Evolutionary conservation across 441 rosid species (phyloP).

Genomic region (Corymbia citriodora): DNA sequence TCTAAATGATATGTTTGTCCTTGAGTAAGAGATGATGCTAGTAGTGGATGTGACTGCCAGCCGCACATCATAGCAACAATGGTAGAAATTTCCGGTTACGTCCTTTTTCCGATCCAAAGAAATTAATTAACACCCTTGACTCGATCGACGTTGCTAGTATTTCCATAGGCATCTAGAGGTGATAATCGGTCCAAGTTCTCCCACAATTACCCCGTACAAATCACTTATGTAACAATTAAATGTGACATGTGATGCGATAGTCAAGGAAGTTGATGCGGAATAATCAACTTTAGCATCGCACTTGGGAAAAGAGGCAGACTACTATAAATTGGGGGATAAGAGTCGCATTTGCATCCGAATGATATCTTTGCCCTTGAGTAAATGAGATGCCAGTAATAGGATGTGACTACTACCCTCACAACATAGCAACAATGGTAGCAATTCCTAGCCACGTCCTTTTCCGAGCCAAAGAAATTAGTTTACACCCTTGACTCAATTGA

Average conservation of each 20-base stretch:
- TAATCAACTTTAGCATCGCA: neutral
- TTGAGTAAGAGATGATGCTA: neutral
- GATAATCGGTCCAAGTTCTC: neutral
- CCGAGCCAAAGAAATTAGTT: neutral
- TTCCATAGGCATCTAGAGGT: neutral
- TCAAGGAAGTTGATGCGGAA: no score
- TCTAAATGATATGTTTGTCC: neutral
- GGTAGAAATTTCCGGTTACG: neutral
- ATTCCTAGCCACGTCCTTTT: neutral
- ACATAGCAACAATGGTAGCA: neutral
- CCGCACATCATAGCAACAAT: neutral
- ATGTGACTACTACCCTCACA: neutral
- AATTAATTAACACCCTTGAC: neutral
- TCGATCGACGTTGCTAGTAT: fast-evolving
- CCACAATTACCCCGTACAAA: neutral
- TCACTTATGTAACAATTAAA: neutral
- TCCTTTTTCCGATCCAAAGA: neutral
- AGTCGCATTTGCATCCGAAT: neutral
- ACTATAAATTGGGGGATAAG: neutral
- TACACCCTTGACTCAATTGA: fast-evolving
- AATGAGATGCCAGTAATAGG: neutral
- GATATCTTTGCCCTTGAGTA: neutral
- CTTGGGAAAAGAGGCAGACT: no score
- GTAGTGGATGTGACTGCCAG: neutral
- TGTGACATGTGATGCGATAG: no score